A percentile compares a stretch with the other conserved stretches of the same genome.
Conservation (phyloP, 441 rosid genomes). For the Brassica hybrid region DNA sequence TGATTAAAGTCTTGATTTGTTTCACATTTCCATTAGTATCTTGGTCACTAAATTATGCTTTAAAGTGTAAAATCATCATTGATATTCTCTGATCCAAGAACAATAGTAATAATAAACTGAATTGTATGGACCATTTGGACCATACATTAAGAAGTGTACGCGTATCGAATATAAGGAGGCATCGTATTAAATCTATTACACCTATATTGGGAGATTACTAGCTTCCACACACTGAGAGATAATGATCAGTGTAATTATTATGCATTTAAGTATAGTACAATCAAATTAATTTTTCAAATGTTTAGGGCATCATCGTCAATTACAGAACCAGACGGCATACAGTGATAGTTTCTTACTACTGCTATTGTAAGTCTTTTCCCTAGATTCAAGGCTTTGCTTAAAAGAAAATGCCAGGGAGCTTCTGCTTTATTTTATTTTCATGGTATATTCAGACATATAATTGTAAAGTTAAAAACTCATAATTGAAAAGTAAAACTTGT, state of each 20-base stretch:
- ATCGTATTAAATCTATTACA: not conserved
- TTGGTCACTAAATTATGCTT: slow-evolving; percentile 31
- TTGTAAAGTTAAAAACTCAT: not conserved
- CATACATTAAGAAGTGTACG: slow-evolving; percentile 20
- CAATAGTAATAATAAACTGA: slow-evolving; percentile 23
- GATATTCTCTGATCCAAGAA: slow-evolving; percentile 38
- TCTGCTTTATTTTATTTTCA: slow-evolving; percentile 2
- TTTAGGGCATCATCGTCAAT: slow-evolving; percentile 7
- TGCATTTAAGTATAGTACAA: too few species aligned
- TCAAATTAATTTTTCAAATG: too few species aligned
- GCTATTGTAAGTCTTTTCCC: slow-evolving; percentile 31
- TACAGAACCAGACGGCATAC: not conserved
- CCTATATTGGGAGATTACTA: slow-evolving; percentile 8
- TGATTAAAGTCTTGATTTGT: slow-evolving; percentile 44
- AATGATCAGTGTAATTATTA: too few species aligned
- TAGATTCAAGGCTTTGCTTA: slow-evolving; percentile 43
- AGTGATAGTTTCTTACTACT: slow-evolving; percentile 8
- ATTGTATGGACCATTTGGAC: slow-evolving; percentile 41
- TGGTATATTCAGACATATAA: not conserved
- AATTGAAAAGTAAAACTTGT: not conserved
- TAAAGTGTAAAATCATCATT: slow-evolving; percentile 32
- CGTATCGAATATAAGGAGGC: not conserved
- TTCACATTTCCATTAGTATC: slow-evolving; percentile 30
- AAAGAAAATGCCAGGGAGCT: slow-evolving; percentile 10
- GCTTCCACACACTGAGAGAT: slow-evolving; percentile 1